Evolutionary conservation across 495 filamentous ascomycete genomes (phyloP), one percentile per base, ranked within the genome.

Genomic region (Glarea lozoyensis): DNA sequence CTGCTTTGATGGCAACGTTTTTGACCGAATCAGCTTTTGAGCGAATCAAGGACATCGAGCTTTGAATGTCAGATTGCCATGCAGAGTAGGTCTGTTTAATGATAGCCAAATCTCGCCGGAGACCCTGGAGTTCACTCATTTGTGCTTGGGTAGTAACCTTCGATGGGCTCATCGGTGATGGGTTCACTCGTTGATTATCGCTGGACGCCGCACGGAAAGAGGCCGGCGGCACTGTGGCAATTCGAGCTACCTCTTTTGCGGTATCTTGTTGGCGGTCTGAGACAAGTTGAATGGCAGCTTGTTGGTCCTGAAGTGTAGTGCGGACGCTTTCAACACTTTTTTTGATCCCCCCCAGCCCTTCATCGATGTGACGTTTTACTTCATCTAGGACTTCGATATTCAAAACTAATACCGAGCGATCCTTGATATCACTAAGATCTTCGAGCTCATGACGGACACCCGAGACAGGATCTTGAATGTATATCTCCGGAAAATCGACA

Each of bases 351-450:
- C 80, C 82, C 36, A 98, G 66, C 22, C 88, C 86, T 43, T 97
- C 89, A 50, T 98, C 92, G 48, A 98, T 87, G 57, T 96, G 90
- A 41, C 79, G 78, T 63, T 97, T 97, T 19, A 98, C 89, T 58
- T 98, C 92, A 60, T 97, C 93, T 16, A 98, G 70, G n/a, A 77
- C 76, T 52, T 98, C 92, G 10, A 97, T 75, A 56, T 98, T 98
- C 40, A 98, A 69, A 4, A 89, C 93, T 12, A 98, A 70, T 0
- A 99, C 93, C 2, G 86, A 86, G 19, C 89, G 79, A 59, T 99
- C 90, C 62, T 93, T 96, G 45, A 99, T 84, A 54, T 99, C 92
- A n/a, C 64, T 76, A 18, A 97, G 65, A 60, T 97, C 92, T 58
- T 99, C 92, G 25, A 99, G 66, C 59, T 97, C 92, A 59, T 99